Base-by-base conservation (phyloP, 2,329 filamentous ascomycete species). In the Diaporthe ampelina region DNA sequence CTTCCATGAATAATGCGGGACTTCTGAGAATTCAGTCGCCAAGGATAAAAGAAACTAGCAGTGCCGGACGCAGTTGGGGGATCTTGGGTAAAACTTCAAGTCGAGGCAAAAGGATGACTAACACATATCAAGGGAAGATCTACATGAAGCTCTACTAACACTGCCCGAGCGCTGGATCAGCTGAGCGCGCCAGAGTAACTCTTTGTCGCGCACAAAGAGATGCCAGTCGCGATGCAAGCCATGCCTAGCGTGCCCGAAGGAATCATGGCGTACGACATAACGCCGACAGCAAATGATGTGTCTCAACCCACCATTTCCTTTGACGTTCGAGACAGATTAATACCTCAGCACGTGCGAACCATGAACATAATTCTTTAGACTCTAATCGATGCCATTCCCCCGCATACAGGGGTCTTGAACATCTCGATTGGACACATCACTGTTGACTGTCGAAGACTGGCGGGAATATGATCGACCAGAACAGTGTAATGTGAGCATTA, bases 51-150 rank as follows among this genome's bases (percentile, higher is more conserved):
- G 29, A 29, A 29, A 29, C 29, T 29, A 29, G 29, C 29, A 29
- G 15, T 15, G 35, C 10, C 6, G 13, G 11, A 3, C 9, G 3
- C 0, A 32, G 9, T 13, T 2, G 32, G 8, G 17, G 4, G 1
- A 26, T 21, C 7, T 2, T 63, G 17, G 6, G 0, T 32, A 6
- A n/a, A 4, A 6, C 3, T 15, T 63, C 6, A 15, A 13, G 5
- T n/a, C 13, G 3, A 21, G 13, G 24, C 10, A 26, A 15, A 13
- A 11, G 8, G 50, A 29, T 17, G 11, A 29, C 50, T 29, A 26
- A 8, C 3, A 63, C 15, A 19, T 29, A 45, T 21, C n/a, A 9
- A 21, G 24, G 26, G 9, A 48, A n/a, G 40, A 65, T 65, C 19
- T 32, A 5, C 43, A 65, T n/a, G 26, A 24, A n/a, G 7, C 29